Percentiles rank a stretch among this genome's conserved stretches.
Conservation (phyloP, 805 yeast genomes). For the Zygosaccharomyces bisporus region DNA sequence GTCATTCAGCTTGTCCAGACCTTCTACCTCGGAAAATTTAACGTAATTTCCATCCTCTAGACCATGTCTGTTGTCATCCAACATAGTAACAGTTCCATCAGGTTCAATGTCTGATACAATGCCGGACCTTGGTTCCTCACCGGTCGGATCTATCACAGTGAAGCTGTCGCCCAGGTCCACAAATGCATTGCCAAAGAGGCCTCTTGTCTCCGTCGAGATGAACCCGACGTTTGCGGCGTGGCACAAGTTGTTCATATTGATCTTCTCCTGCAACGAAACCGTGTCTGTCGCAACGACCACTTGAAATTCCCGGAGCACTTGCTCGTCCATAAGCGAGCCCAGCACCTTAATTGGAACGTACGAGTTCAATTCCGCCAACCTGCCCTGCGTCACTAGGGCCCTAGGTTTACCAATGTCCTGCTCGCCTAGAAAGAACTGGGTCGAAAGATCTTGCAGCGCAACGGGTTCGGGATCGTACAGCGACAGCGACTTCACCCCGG, state of each 20-base stretch:
- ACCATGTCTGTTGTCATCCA: conserved; percentile 91
- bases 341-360: conserved; percentile 83
- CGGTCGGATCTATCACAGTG: conserved; percentile 77
- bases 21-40: conserved; percentile 80
- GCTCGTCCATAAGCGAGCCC: conserved; percentile 49
- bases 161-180: conserved; percentile 86
- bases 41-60: conserved; percentile 89
- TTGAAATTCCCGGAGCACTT: conserved; percentile 54
- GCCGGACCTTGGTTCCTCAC: conserved; percentile 88
- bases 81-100: conserved; percentile 88
- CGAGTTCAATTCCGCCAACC: conserved; percentile 76
- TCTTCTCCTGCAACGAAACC: conserved; percentile 64
- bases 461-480: conserved; percentile 78
- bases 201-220: conserved; percentile 77
- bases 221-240: conserved; percentile 72
- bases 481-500: conserved; percentile 91
- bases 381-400: conserved; percentile 64
- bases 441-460: conserved; percentile 66
- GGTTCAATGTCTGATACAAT: conserved; percentile 84
- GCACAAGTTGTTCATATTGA: conserved; percentile 69
- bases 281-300: conserved; percentile 80
- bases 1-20: conserved; percentile 68
- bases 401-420: conserved; percentile 74
- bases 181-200: conserved; percentile 83
- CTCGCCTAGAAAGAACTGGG: conserved; percentile 79